Base-by-base conservation (phyloP, 176 grass and related monocot species). In the Tillandsia leiboldiana region DNA sequence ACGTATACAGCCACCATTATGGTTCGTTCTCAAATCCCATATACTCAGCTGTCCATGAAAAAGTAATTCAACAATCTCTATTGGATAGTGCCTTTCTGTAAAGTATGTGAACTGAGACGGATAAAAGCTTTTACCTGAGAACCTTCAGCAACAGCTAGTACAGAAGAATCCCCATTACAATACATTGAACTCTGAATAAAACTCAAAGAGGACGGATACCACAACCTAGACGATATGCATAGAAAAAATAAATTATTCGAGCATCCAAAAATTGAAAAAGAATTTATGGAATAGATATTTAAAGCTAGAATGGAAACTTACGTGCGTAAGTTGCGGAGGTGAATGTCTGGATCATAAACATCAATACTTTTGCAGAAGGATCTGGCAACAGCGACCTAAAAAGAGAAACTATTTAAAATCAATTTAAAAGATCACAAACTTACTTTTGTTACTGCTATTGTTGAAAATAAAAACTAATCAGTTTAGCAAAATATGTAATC, bases 331-430 rank as follows among this genome's bases (percentile, higher is more conserved):
- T 84, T 90, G 69, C 84, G 84, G 75, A 99, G 59, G 72, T 84
- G 94, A 77, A 99, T 99, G 73, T 99, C 94, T 78, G 90, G 86
- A 73, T 90, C 87, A 50, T 99, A 99, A 47, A 93, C 70, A 83
- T 99, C 89, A 68, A 92, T 71, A 66, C 84, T 92, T 77, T 92
- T 97, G 74, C 94, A 97, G 67, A 97, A 80, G 73, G 79, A 74
- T 75, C 84, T 84, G 20, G 86, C 94, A 77, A 92, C 84, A 51
- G 94, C 89, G 69, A 90, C 82, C 89, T 97, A 80, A 71, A 81
- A 79, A 77, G 63, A 63, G 3, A 83, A 72, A 61, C 22, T 61
- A 18, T 7, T 18, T 61, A 61, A 5, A 15, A 59, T 18, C 15
- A 59, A 59, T 61, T 61, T 18, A 9, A 61, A 6, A 59, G 56